Evolutionary conservation across 495 filamentous ascomycete species (phyloP).

Genomic region (Coniosporium apollinis): DNA sequence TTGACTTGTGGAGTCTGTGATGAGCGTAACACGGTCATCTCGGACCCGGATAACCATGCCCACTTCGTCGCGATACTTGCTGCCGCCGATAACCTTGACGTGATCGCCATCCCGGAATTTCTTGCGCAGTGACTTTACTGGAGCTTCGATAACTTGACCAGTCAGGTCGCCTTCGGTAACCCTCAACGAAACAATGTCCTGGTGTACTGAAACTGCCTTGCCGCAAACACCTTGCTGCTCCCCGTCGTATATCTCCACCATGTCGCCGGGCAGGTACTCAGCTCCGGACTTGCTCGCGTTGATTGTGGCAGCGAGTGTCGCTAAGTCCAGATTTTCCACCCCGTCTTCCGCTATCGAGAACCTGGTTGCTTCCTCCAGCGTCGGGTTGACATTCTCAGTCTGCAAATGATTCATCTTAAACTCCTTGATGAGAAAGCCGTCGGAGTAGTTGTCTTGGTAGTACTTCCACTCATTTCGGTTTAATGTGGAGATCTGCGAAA

Average conservation of each 20-base stretch:
- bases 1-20: constrained; percentile 77
- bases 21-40: constrained; percentile 76
- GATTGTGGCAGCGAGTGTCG: constrained; percentile 69
- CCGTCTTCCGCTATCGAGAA: constrained; percentile 87
- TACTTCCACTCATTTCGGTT: constrained; percentile 64
- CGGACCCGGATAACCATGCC: constrained; percentile 92
- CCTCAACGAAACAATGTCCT: constrained; percentile 76
- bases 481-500: constrained; percentile 38
- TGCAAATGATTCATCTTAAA: constrained; percentile 73
- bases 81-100: constrained; percentile 95
- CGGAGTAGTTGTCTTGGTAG: constrained; percentile 70
- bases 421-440: constrained; percentile 87
- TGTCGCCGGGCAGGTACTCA: constrained; percentile 77
- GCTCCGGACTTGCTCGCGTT: constrained; percentile 62
- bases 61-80: constrained; percentile 80
- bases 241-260: constrained; percentile 88
- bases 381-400: constrained; percentile 79
- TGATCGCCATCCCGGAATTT: constrained; percentile 88
- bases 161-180: constrained; percentile 70
- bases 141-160: constrained; percentile 80
- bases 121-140: constrained; percentile 84
- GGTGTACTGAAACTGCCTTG: constrained; percentile 69
- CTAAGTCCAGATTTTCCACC: constrained; percentile 80
- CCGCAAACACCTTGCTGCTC: constrained; percentile 87
- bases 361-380: constrained; percentile 83